These are phyloP conservation scores for Fusarium armeniacum DNA, from an alignment of 2,329 filamentous ascomycete genomes.

Conservation along the genomic window DNA sequence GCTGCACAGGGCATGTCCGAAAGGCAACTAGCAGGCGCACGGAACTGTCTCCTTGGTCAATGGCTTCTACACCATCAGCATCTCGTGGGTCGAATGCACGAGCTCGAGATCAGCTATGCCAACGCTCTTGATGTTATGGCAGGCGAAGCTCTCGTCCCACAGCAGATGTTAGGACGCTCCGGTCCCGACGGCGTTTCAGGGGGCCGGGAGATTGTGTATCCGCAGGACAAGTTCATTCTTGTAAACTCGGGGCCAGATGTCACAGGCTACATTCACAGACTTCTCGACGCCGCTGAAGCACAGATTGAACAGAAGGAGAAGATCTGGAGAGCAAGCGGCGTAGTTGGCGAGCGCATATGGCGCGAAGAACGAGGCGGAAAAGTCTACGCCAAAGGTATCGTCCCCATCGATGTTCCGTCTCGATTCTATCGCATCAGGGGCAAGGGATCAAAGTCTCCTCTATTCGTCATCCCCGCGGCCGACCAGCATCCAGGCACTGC, in stretches of 20 bases:
- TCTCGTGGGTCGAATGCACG: slow-evolving; percentile 68
- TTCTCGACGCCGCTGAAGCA: slow-evolving; percentile 63
- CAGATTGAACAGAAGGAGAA: slow-evolving; percentile 54
- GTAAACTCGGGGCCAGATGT: slow-evolving; percentile 68
- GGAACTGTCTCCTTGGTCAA: slow-evolving; percentile 69
- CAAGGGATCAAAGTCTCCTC: slow-evolving; percentile 58
- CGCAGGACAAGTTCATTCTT: slow-evolving; percentile 69
- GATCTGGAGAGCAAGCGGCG: slow-evolving; percentile 56
- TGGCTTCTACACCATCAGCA: slow-evolving; percentile 68
- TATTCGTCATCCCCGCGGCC: slow-evolving; percentile 68
- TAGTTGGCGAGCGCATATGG: slow-evolving; percentile 59
- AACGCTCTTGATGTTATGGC: slow-evolving; percentile 65
- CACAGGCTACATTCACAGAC: slow-evolving; percentile 60
- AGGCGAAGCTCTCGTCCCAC: slow-evolving; percentile 64
- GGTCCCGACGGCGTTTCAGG: slow-evolving; percentile 65
- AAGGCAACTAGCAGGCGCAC: slow-evolving; percentile 59
- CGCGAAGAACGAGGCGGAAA: slow-evolving; percentile 47
- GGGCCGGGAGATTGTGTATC: slow-evolving; percentile 66
- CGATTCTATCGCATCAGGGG: slow-evolving; percentile 67
- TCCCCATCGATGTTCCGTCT: slow-evolving; percentile 64
- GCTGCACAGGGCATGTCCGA: slow-evolving; percentile 39
- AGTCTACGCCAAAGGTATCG: slow-evolving; percentile 60
- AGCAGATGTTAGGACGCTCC: slow-evolving; percentile 65
- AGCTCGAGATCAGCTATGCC: slow-evolving; percentile 68
- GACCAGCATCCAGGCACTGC: slow-evolving; percentile 61